Evolutionary conservation across 2,329 filamentous ascomycete species (phyloP).

Genomic region (Epichloe glyceriae): DNA sequence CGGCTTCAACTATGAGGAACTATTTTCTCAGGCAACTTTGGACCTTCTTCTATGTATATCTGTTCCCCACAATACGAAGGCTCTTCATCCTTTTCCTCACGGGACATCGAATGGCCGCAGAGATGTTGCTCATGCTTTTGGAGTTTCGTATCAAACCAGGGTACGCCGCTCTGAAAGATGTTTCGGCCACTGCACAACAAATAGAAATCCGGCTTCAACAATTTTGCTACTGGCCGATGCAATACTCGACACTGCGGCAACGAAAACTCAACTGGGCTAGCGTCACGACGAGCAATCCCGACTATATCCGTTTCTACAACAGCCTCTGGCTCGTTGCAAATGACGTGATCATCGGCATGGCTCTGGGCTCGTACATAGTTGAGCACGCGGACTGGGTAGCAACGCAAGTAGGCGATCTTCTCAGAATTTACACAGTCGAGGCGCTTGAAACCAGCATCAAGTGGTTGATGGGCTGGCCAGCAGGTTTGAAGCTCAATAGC

Average conservation of each 20-base stretch:
- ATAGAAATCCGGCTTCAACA: conserved; percentile 94
- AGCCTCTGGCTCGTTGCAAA: conserved; percentile 97
- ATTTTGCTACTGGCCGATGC: conserved; percentile 98
- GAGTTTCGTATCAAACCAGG: conserved; percentile 75
- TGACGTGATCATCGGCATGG: conserved; percentile 96
- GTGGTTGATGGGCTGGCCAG: conserved; percentile 94
- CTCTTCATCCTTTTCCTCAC: conserved; percentile 69
- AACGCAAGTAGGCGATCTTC: conserved; percentile 59
- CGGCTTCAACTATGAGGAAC: conserved; percentile 74
- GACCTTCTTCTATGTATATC: conserved; percentile 58
- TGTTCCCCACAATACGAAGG: conserved; percentile 63
- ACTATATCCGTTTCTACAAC: conserved; percentile 99
- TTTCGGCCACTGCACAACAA: conserved; percentile 93
- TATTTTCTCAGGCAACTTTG: conserved; percentile 56
- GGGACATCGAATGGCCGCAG: conserved; percentile 66
- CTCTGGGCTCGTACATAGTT: conserved; percentile 89
- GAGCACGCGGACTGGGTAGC: conserved; percentile 85
- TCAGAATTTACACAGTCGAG: conserved; percentile 75
- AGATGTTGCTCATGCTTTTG: conserved; percentile 63
- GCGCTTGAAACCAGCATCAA: conserved; percentile 78
- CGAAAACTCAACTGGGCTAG: conserved; percentile 90
- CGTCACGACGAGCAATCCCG: conserved; percentile 85
- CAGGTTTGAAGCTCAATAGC: conserved; percentile 86
- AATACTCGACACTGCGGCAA: conserved; percentile 83
- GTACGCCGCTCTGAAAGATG: conserved; percentile 79